These are phyloP conservation scores for Blastobotrys buckinghamii DNA, from an alignment of 1,139 yeast genomes.

Conservation along the genomic window DNA sequence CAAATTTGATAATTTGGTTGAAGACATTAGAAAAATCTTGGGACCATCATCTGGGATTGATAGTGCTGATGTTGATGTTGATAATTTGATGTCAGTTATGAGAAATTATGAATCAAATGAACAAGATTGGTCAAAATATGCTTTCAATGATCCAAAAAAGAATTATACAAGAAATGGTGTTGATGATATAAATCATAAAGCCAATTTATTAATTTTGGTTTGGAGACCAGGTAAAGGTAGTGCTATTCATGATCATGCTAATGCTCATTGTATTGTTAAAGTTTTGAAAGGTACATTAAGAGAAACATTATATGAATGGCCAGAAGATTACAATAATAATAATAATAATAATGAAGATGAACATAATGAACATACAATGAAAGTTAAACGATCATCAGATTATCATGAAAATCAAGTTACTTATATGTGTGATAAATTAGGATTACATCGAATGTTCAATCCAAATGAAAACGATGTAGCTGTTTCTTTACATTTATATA, in stretches of 20 bases:
- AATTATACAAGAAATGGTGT: slow-evolving; percentile 53
- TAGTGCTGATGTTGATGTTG: slow-evolving; percentile 50
- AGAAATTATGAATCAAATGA: slow-evolving; percentile 44
- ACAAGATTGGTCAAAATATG: slow-evolving; percentile 55
- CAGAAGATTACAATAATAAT: slow-evolving; percentile 35
- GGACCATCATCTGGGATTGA: slow-evolving; percentile 38
- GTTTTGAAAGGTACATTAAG: slow-evolving; percentile 53
- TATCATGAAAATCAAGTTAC: slow-evolving; percentile 48
- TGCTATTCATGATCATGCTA: slow-evolving; percentile 70
- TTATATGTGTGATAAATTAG: slow-evolving; percentile 61
- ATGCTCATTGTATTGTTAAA: slow-evolving; percentile 57
- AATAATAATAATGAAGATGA: slow-evolving; percentile 17
- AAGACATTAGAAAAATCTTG: slow-evolving; percentile 31
- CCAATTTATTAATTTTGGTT: slow-evolving; percentile 59
- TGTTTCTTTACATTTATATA: slow-evolving; percentile 67
- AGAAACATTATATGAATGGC: slow-evolving; percentile 56
- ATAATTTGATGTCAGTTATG: slow-evolving; percentile 43
- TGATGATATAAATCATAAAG: slow-evolving; percentile 65
- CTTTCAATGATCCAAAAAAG: slow-evolving; percentile 47
- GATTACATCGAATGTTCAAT: slow-evolving; percentile 61
- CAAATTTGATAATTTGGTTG: slow-evolving; percentile 31
- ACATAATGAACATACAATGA: slow-evolving; percentile 17
- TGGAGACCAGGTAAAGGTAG: slow-evolving; percentile 70
- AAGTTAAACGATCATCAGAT: slow-evolving; percentile 30
- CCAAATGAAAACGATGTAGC: slow-evolving; percentile 44